A percentile compares a stretch with the other conserved stretches of the same genome.
phyloP scores from a whole-genome alignment of 2,329 filamentous ascomycete genomes.

The Coniochaeta sp. region DNA sequence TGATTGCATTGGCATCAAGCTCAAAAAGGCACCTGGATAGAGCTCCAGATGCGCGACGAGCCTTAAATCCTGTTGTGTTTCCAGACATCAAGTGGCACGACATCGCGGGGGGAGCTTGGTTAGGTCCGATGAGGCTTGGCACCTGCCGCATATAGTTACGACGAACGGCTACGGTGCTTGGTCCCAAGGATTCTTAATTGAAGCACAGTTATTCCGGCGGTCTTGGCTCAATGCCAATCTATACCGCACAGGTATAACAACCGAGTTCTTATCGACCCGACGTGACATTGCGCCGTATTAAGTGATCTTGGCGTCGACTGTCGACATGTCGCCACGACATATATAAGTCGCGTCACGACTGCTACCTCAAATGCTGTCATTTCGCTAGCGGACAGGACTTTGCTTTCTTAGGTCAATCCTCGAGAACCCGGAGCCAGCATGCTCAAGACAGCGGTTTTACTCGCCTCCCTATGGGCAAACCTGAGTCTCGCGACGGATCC shows the following conservation, averaged over 20 bases:
- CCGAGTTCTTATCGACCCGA: neutral
- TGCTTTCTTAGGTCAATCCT: neutral
- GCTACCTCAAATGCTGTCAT: neutral
- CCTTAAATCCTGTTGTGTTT: neutral
- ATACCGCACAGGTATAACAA: neutral
- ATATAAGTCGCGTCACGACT: neutral
- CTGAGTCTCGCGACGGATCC: conserved; percentile 18
- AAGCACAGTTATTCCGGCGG: neutral
- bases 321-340: neutral
- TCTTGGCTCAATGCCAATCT: neutral
- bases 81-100: neutral
- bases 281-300: neutral
- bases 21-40: neutral
- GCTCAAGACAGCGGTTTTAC: neutral
- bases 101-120: neutral
- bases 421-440: neutral
- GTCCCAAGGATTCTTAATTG: neutral
- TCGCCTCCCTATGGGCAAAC: neutral
- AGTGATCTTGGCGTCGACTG: neutral
- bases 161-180: neutral
- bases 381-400: neutral
- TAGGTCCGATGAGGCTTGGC: neutral
- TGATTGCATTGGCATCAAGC: neutral
- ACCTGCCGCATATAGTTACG: neutral
- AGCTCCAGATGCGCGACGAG: neutral